These are phyloP conservation scores for Mycena sp. DNA, from an alignment of 1,284 basidiomycete genomes.

Conservation along the genomic window DNA sequence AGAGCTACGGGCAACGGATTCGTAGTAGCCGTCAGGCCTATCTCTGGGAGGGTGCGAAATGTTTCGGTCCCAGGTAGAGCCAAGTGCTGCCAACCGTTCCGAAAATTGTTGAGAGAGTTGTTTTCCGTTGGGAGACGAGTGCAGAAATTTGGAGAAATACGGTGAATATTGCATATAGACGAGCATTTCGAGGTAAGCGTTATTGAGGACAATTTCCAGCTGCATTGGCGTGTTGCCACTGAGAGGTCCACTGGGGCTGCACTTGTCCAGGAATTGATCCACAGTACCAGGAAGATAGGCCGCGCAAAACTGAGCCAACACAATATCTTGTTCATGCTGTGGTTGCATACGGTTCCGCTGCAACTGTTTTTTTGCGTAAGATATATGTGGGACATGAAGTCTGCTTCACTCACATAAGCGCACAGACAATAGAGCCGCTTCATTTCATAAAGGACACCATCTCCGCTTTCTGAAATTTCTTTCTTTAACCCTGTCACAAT, in stretches of 20 bases:
- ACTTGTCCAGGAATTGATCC: conserved; percentile 27
- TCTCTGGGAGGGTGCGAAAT: conserved; percentile 9
- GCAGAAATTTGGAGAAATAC: conserved; percentile 32
- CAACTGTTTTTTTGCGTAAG: conserved; percentile 11
- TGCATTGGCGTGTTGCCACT: neutral
- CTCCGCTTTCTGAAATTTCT: conserved; percentile 2
- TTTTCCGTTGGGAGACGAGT: conserved; percentile 27
- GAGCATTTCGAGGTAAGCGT: conserved; percentile 33
- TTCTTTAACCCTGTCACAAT: conserved; percentile 21
- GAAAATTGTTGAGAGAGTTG: conserved; percentile 21
- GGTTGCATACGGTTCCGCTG: conserved; percentile 17
- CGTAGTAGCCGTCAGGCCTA: conserved; percentile 12
- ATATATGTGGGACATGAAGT: neutral
- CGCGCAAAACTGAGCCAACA: conserved; percentile 32
- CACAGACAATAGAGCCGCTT: conserved; percentile 10
- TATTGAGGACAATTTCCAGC: conserved; percentile 22
- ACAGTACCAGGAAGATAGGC: conserved; percentile 30
- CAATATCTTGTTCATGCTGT: conserved; percentile 22
- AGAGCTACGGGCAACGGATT: conserved; percentile 3
- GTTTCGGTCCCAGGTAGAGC: conserved; percentile 18
- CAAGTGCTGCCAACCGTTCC: conserved; percentile 23
- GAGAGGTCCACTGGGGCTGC: neutral
- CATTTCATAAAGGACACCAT: conserved; percentile 6
- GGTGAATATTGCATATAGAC: conserved; percentile 28
- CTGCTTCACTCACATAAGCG: conserved; percentile 7